Conservation (phyloP, 2,329 filamentous ascomycete genomes). For the Endoconidiophora polonica region DNA sequence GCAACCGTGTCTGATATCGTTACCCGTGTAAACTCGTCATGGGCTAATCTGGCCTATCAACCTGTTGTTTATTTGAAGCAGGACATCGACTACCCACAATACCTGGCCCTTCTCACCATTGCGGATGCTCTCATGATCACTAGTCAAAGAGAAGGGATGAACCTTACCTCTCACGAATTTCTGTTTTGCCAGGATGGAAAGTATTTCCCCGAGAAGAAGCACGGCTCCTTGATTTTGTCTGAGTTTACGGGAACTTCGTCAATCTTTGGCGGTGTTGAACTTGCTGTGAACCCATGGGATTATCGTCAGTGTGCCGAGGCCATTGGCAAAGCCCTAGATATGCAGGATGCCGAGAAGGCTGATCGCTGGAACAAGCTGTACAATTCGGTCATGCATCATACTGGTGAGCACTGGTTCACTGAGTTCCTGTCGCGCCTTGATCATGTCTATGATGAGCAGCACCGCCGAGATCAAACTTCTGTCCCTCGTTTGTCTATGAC, state of each 20-base stretch:
- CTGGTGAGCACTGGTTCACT: conserved; percentile 73
- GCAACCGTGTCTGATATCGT: conserved; percentile 86
- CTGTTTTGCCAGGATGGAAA: conserved; percentile 82
- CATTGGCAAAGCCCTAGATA: conserved; percentile 68
- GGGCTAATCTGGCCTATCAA: conserved; percentile 81
- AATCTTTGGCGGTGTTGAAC: conserved; percentile 62
- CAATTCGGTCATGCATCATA: conserved; percentile 60
- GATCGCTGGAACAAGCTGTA: conserved; percentile 59
- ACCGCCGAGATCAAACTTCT: conserved; percentile 66
- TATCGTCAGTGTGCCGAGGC: conserved; percentile 76
- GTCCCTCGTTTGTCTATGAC: conserved; percentile 68
- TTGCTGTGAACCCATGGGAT: conserved; percentile 91
- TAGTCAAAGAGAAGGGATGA: conserved; percentile 93
- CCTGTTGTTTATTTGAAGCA: conserved; percentile 89
- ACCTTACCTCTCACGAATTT: conserved; percentile 86
- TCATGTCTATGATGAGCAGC: conserved; percentile 67
- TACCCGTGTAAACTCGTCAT: conserved; percentile 79
- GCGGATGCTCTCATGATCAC: conserved; percentile 91
- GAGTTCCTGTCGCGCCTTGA: conserved; percentile 55
- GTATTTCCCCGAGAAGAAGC: conserved; percentile 51
- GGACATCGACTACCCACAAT: conserved; percentile 83
- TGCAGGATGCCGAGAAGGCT: conserved; percentile 58
- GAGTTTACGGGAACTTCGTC: conserved; percentile 90
- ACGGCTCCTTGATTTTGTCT: conserved; percentile 78
- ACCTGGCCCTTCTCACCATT: conserved; percentile 76